A percentile compares a stretch with the other conserved stretches of the same genome.
These are phyloP conservation scores for Boletus rubropictus DNA, from an alignment of 768 basidiomycete species.

Conservation along the genomic window DNA sequence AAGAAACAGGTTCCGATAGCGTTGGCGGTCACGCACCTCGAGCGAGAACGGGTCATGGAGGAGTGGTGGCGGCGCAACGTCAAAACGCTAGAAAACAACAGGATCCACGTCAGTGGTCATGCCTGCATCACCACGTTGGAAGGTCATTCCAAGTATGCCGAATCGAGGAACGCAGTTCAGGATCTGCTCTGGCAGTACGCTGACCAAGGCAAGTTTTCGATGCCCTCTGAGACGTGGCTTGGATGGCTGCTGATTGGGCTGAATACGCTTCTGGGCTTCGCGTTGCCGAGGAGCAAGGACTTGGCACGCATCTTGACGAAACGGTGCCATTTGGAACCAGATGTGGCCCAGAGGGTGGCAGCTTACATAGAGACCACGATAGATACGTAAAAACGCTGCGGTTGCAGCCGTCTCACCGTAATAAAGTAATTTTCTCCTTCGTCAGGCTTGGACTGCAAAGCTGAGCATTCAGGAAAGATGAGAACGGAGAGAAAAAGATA, in stretches of 20 bases:
- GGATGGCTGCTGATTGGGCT: conserved; percentile 15
- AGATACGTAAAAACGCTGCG: conserved; percentile 3
- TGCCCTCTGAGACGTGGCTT: conserved; percentile 23
- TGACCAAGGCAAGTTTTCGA: conserved; percentile 22
- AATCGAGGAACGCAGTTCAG: conserved; percentile 18
- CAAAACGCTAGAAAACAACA: conserved; percentile 11
- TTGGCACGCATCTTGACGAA: conserved; percentile 20
- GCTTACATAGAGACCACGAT: conserved; percentile 16
- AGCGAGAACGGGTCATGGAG: conserved; percentile 29
- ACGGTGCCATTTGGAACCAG: conserved; percentile 20
- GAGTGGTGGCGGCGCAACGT: conserved; percentile 29
- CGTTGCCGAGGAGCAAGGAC: conserved; percentile 17
- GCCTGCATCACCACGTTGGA: conserved; percentile 27
- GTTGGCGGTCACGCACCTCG: conserved; percentile 37
- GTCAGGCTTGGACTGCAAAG: background rate
- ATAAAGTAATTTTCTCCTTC: conserved; percentile 1
- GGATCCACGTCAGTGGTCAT: conserved; percentile 21
- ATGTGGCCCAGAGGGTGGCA: conserved; percentile 23
- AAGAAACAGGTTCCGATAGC: conserved; percentile 33
- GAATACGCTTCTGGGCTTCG: conserved; percentile 13
- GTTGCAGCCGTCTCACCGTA: background rate
- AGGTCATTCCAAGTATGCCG: conserved; percentile 17
- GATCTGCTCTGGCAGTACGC: conserved; percentile 19
- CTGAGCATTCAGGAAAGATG: background rate
- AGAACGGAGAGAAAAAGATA: background rate